A percentile compares a stretch with the other conserved stretches of the same genome.
Conservation (phyloP, 2,329 filamentous ascomycete genomes). For the Ceratocystis ficicola region DNA sequence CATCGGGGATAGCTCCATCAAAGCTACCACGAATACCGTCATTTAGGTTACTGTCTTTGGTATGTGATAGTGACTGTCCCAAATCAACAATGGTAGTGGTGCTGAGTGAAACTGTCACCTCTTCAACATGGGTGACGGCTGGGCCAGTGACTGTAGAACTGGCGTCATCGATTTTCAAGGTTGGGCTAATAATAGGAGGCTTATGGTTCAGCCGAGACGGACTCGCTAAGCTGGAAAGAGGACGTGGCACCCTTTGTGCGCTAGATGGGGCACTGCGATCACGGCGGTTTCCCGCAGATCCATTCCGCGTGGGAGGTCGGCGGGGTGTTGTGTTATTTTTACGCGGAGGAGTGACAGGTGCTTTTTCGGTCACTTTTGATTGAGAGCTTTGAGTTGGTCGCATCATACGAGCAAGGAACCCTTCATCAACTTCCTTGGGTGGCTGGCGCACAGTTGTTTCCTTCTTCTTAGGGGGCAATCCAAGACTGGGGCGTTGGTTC, state of each 20-base stretch:
- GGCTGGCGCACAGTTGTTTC: slow-evolving; percentile 37
- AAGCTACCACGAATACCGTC: not conserved
- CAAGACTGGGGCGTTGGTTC: slow-evolving; percentile 41
- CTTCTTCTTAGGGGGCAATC: slow-evolving; percentile 45
- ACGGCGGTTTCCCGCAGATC: slow-evolving; percentile 2
- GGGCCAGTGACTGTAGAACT: not conserved
- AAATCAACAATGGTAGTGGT: not conserved
- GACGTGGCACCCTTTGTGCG: slow-evolving; percentile 13
- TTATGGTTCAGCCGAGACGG: slow-evolving; percentile 8
- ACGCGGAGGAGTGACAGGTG: slow-evolving; percentile 38
- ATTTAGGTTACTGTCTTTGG: not conserved
- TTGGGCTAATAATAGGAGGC: not conserved
- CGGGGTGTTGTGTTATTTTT: slow-evolving; percentile 26
- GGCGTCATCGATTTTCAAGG: not conserved
- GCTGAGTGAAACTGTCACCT: not conserved
- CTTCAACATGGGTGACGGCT: not conserved
- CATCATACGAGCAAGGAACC: slow-evolving; percentile 73
- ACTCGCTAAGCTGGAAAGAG: slow-evolving; percentile 16
- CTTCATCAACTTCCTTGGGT: slow-evolving; percentile 49
- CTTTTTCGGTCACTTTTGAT: slow-evolving; percentile 55
- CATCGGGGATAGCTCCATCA: slow-evolving; percentile 13
- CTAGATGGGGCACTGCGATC: slow-evolving; percentile 18
- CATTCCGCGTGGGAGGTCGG: slow-evolving; percentile 19
- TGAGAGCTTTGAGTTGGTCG: slow-evolving; percentile 59
- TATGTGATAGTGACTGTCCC: not conserved